Evolutionary conservation across 176 grass and related monocot genomes (phyloP), one percentile per base, ranked within the genome.

Genomic region (Puya raimondii): DNA sequence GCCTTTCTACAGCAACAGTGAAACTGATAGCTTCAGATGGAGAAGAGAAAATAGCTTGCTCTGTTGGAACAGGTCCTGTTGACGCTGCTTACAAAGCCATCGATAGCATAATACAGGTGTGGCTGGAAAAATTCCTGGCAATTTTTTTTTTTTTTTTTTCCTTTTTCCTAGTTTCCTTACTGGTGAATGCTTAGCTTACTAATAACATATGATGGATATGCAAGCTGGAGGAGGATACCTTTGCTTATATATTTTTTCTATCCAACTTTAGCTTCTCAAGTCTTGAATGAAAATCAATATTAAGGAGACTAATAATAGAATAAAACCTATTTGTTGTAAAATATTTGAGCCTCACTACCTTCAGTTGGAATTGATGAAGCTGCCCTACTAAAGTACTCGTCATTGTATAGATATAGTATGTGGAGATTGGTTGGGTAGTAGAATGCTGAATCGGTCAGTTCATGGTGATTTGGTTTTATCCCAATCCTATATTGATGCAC

Each of bases 31-130:
- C 15, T 66, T 80, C 80, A 14, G 86, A 88, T 70, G 89, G 94
- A 70, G 77, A 85, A 67, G 89, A 92, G 66, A 97, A 83, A 72
- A 87, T 90, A 79, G 89, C 79, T 33, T 92, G 89, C 66, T 85
- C 81, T 25, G 53, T 90, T 11, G 94, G 94, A 49, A 88, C 94
- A 21, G 89, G 89, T 65, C 94, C 94, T 50, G 89, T 97, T 65
- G 94, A 97, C 86, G 94, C 94, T 81, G 86, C 94, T 70, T 97
- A 97, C 82, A 97, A 97, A 26, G 94, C 94, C 68, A 81, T 92
- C 80, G 94, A 92, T 53, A 63, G 88, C 77, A 97, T 97, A 81
- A 82, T 90, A 56, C 71, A 97, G 94, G 89, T 97, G 70, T 61
- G 33, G 12, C 51, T 54, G 20, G 64, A 56, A 16, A 54, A 25